A percentile compares a stretch with the other conserved stretches of the same genome.
Conservation (phyloP, 2,329 filamentous ascomycete genomes). For the Grosmannia serpens region DNA sequence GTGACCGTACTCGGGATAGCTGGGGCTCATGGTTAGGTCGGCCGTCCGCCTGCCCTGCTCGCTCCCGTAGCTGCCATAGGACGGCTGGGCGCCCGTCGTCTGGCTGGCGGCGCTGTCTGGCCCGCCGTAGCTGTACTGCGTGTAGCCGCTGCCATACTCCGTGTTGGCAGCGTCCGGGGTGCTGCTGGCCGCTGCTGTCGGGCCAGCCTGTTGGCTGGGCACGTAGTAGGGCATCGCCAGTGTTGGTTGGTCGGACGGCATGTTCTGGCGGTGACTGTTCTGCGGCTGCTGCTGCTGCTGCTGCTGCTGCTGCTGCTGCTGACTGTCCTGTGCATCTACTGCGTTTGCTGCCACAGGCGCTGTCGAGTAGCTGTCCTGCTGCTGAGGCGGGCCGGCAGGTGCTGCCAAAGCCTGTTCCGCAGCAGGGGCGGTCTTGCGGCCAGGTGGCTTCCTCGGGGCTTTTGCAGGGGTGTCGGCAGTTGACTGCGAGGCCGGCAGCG, state of each 20-base stretch:
- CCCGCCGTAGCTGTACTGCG: neutral
- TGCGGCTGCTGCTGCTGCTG: neutral
- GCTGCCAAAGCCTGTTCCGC: neutral
- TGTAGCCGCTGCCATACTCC: neutral
- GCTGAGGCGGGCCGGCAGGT: neutral
- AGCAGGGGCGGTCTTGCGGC: neutral
- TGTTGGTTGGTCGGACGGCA: neutral
- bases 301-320: slow-evolving; percentile 13
- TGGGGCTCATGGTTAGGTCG: neutral
- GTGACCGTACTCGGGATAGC: neutral
- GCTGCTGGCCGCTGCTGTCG: neutral
- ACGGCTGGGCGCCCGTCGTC: neutral
- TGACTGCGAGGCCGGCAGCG: neutral
- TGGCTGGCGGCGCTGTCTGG: slow-evolving; percentile 14
- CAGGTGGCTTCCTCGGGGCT: slow-evolving; percentile 1
- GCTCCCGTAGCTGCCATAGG: neutral
- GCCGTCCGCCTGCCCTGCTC: neutral
- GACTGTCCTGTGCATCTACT: neutral
- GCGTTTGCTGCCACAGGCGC: neutral
- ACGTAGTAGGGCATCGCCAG: neutral
- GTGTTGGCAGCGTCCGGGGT: too few species aligned
- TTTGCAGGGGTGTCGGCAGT: neutral
- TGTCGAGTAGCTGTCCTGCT: too few species aligned
- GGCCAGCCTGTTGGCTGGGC: neutral
- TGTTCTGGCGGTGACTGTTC: neutral